A percentile compares a stretch with the other conserved stretches of the same genome.
These are phyloP conservation scores for Stereum hirsutum DNA, from an alignment of 1,284 basidiomycete species.

Conservation along the genomic window DNA sequence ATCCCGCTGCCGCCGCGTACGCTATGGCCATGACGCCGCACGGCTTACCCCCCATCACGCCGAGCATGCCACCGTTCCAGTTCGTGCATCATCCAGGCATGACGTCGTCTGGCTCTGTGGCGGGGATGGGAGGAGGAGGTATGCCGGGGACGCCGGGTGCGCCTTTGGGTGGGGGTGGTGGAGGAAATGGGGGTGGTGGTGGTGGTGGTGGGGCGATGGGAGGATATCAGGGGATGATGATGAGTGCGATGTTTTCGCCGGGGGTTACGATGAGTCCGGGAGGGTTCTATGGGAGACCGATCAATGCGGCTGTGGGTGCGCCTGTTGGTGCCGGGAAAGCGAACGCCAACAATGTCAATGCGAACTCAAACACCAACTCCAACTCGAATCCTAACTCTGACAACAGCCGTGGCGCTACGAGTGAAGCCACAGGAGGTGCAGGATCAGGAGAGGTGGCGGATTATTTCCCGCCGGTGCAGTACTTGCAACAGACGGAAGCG, in stretches of 20 bases:
- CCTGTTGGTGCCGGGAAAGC: slow-evolving; percentile 36
- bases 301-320: slow-evolving; percentile 63
- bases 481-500: slow-evolving; percentile 11
- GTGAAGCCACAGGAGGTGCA: too few relatives aligned
- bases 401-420: neutral
- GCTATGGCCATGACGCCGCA: slow-evolving; percentile 46
- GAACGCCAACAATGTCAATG: neutral
- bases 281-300: slow-evolving; percentile 53
- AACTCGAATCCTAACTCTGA: neutral
- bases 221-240: neutral
- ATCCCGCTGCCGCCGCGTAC: slow-evolving; percentile 18
- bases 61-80: slow-evolving; percentile 71
- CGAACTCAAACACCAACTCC: too few relatives aligned
- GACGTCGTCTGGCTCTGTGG: slow-evolving; percentile 14
- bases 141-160: slow-evolving; percentile 10
- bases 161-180: too few relatives aligned
- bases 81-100: slow-evolving; percentile 39
- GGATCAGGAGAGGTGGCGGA: slow-evolving; percentile 11
- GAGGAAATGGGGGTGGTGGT: too few relatives aligned
- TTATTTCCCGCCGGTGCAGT: slow-evolving; percentile 32
- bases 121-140: slow-evolving; percentile 4
- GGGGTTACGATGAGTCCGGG: slow-evolving; percentile 67
- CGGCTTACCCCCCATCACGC: slow-evolving; percentile 68
- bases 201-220: too few relatives aligned
- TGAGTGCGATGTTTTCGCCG: slow-evolving; percentile 43